These are phyloP conservation scores for Boletus sp. DNA, from an alignment of 1,284 basidiomycete species.

Conservation along the genomic window DNA sequence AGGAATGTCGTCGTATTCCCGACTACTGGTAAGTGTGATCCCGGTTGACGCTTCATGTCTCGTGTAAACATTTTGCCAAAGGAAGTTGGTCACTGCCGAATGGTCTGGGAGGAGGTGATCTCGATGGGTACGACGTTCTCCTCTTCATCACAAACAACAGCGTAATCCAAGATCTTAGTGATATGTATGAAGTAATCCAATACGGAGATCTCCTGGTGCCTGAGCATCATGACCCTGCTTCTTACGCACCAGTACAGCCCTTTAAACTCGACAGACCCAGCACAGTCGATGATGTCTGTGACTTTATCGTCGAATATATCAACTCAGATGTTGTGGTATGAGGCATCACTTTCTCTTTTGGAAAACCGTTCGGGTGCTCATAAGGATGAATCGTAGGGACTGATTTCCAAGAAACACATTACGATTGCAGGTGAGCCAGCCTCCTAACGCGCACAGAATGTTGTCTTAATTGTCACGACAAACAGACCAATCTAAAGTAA, in stretches of 20 bases:
- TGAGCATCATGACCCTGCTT: constrained; percentile 48
- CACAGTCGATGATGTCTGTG: constrained; percentile 71
- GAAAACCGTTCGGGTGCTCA: constrained; percentile 1
- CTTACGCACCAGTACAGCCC: constrained; percentile 45
- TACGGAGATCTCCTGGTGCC: constrained; percentile 53
- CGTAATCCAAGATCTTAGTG: constrained; percentile 36
- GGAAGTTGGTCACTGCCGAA: constrained; percentile 65
- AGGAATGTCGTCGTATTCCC: constrained; percentile 75
- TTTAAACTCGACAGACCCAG: constrained; percentile 53
- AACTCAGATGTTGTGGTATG: constrained; percentile 71
- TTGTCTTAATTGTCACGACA: background rate
- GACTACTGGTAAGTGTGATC: constrained; percentile 50
- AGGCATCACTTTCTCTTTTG: background rate
- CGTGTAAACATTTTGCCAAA: constrained; percentile 25
- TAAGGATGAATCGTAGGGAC: constrained; percentile 44
- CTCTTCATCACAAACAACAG: constrained; percentile 13
- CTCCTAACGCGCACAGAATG: background rate
- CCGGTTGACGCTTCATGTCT: background rate
- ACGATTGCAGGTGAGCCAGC: constrained; percentile 57
- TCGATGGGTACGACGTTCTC: constrained; percentile 58
- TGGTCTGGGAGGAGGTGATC: constrained; percentile 68
- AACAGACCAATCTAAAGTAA: constrained; percentile 65
- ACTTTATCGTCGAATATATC: constrained; percentile 83
- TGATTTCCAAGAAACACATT: constrained; percentile 67
- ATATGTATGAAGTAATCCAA: constrained; percentile 53